A percentile compares a stretch with the other conserved stretches of the same genome.
Evolutionary conservation across 2,329 filamentous ascomycete genomes (phyloP).

Genomic region (Cadophora luteo-olivacea): DNA sequence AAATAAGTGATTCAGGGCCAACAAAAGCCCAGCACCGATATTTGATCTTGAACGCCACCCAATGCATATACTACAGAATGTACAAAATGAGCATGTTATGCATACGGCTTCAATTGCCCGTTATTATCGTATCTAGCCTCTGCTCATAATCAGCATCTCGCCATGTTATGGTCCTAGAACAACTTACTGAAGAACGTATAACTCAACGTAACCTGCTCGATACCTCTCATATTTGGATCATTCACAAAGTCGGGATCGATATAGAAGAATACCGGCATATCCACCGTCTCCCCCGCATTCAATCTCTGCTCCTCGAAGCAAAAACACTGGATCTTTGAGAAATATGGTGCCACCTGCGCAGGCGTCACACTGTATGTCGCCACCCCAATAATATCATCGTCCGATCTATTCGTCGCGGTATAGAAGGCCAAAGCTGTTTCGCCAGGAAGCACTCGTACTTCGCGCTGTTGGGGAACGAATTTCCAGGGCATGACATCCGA

Average conservation of each 20-base stretch:
- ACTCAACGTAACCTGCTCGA: constrained; percentile 93
- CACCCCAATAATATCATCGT: constrained; percentile 95
- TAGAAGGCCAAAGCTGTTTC: constrained; percentile 98
- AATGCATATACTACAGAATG: constrained; percentile 34
- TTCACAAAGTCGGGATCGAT: constrained; percentile 94
- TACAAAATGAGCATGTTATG: constrained; percentile 23
- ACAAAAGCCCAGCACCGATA: background rate
- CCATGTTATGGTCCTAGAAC: background rate
- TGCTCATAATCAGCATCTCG: constrained; percentile 51
- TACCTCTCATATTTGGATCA: constrained; percentile 89
- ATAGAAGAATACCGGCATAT: constrained; percentile 99
- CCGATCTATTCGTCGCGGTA: constrained; percentile 90
- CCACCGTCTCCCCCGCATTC: constrained; percentile 94
- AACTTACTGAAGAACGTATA: constrained; percentile 98
- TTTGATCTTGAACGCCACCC: constrained; percentile 28
- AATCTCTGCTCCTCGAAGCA: constrained; percentile 97
- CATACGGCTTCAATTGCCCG: constrained; percentile 60
- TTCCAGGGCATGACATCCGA: constrained; percentile 98
- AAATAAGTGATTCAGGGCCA: constrained; percentile 5
- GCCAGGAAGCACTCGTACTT: constrained; percentile 92
- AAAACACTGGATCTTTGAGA: constrained; percentile 99
- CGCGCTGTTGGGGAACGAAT: constrained; percentile 94
- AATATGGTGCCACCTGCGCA: constrained; percentile 94
- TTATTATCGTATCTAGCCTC: constrained; percentile 87
- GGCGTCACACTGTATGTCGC: constrained; percentile 98